A percentile compares a stretch with the other conserved stretches of the same genome.
Conservation (phyloP, 2,329 filamentous ascomycete genomes). For the Chaetoscypha palmicola region DNA sequence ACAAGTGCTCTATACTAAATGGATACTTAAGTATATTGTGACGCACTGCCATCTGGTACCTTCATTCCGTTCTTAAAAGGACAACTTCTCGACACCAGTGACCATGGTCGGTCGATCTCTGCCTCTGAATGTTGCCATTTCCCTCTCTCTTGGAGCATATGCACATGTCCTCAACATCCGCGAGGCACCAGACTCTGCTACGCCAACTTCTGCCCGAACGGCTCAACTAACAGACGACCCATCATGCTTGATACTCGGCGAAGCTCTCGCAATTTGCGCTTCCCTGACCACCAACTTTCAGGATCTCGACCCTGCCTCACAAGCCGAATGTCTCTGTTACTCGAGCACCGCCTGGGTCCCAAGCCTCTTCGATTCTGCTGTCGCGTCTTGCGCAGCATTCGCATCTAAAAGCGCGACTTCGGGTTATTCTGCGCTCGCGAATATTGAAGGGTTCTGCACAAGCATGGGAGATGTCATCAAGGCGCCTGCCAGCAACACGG, state of each 20-base stretch:
- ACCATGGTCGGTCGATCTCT: too few relatives aligned
- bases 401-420: slow-evolving; percentile 12
- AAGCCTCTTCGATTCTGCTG: slow-evolving; percentile 20
- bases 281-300: slow-evolving; percentile 21
- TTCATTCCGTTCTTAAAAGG: too few relatives aligned
- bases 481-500: slow-evolving; percentile 5
- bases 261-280: slow-evolving; percentile 21
- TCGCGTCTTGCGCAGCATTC: slow-evolving; percentile 20
- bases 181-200: too few relatives aligned
- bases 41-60: too few relatives aligned
- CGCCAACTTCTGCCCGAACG: neutral
- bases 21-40: too few relatives aligned
- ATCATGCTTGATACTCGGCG: slow-evolving; percentile 15
- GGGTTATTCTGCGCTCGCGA: slow-evolving; percentile 13
- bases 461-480: slow-evolving; percentile 17
- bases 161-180: too few relatives aligned
- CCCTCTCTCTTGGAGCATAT: too few relatives aligned
- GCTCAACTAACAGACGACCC: slow-evolving; percentile 13
- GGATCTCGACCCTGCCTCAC: slow-evolving; percentile 14
- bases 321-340: slow-evolving; percentile 28
- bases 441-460: slow-evolving; percentile 21
- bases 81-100: too few relatives aligned
- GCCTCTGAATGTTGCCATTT: too few relatives aligned
- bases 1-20: too few relatives aligned
- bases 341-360: slow-evolving; percentile 20